Conservation (phyloP, 495 filamentous ascomycete species). For the Aspergillus mulundensis region DNA sequence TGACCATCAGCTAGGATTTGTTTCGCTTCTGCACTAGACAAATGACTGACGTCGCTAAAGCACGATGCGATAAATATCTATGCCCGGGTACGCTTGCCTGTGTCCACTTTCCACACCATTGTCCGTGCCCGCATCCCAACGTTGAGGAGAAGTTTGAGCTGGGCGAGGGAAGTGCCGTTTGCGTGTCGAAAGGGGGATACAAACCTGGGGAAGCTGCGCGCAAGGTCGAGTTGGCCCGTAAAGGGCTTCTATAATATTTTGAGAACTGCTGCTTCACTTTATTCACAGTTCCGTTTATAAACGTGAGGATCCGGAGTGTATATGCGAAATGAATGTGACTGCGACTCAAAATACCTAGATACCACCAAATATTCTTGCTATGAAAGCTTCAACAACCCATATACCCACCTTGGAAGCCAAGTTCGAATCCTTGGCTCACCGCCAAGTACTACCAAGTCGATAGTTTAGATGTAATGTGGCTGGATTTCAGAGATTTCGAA, state of each 20-base stretch:
- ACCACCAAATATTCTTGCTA: no score
- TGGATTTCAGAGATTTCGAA: no score
- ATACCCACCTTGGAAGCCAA: no score
- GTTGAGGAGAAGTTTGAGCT: constrained; percentile 88
- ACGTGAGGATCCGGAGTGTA: no score
- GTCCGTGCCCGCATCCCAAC: constrained; percentile 76
- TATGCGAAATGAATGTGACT: no score
- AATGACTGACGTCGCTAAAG: constrained; percentile 28
- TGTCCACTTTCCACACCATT: constrained; percentile 91
- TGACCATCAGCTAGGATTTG: background rate
- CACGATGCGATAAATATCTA: constrained; percentile 83
- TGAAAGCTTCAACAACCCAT: no score
- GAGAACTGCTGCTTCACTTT: no score
- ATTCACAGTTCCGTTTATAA: no score
- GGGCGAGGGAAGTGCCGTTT: constrained; percentile 74
- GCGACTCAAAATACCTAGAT: no score
- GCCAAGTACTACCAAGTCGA: no score
- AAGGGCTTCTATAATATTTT: constrained; percentile 69
- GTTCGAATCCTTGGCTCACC: no score
- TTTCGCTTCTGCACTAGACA: background rate
- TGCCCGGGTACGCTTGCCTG: constrained; percentile 87
- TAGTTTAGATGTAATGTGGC: no score
- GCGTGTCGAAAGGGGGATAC: constrained; percentile 77
- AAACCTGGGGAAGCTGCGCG: constrained; percentile 67
- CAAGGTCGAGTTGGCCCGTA: constrained; percentile 77